Conservation (phyloP, 768 basidiomycete species). For the Lepiota brunneoincarnata region DNA sequence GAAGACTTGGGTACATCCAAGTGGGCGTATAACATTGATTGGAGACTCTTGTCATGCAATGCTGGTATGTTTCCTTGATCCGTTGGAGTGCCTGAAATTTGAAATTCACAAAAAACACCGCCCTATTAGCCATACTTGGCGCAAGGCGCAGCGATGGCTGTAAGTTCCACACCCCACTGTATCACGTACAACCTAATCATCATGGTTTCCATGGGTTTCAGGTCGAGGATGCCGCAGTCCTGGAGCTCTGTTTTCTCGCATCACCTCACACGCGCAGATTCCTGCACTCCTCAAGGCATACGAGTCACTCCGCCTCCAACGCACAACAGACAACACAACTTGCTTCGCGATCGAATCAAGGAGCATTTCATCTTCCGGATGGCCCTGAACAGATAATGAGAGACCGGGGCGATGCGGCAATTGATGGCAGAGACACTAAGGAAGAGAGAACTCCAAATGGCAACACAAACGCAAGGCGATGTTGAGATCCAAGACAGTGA, state of each 20-base stretch:
- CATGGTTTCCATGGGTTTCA: slow-evolving; percentile 21
- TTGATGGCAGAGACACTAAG: slow-evolving; percentile 43
- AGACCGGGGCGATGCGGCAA: slow-evolving; percentile 46
- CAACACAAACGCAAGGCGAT: slow-evolving; percentile 9
- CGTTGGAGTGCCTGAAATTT: too few species aligned
- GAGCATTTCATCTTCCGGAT: slow-evolving; percentile 55
- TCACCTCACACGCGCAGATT: slow-evolving; percentile 43
- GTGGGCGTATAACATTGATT: slow-evolving; percentile 41
- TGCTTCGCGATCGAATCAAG: slow-evolving; percentile 48
- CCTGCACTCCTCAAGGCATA: slow-evolving; percentile 49
- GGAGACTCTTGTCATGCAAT: slow-evolving; percentile 61
- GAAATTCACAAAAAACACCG: too few species aligned
- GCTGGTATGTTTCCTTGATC: slow-evolving; percentile 36
- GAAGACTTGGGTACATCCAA: slow-evolving; percentile 44
- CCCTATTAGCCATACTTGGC: slow-evolving; percentile 56
- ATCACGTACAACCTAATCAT: background rate
- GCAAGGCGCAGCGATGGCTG: slow-evolving; percentile 55
- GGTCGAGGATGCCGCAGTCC: slow-evolving; percentile 50
- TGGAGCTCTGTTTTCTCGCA: slow-evolving; percentile 48
- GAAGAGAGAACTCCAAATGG: slow-evolving; percentile 20
- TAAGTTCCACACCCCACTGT: slow-evolving; percentile 18
- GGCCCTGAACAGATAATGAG: slow-evolving; percentile 53
- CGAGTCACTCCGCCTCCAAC: slow-evolving; percentile 47
- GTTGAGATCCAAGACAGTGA: slow-evolving; percentile 27
- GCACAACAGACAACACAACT: slow-evolving; percentile 48